Conservation (phyloP, 2,329 filamentous ascomycete species). For the Curvularia verruculosa region DNA sequence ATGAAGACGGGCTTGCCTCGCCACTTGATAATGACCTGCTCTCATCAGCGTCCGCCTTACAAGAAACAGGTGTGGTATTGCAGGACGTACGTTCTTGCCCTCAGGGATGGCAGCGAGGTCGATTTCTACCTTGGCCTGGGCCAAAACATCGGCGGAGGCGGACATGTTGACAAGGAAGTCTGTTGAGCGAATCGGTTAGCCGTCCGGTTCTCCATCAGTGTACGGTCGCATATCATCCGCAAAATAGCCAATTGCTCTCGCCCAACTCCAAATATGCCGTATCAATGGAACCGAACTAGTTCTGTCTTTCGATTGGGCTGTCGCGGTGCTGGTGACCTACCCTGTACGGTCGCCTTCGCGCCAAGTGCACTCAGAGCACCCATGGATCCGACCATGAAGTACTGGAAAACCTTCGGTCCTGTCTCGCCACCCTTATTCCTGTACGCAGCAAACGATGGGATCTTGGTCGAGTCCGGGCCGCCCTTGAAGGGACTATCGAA, state of each 20-base stretch:
- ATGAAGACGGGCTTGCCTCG: conserved; percentile 99
- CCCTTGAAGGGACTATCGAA: conserved; percentile 64
- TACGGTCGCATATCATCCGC: conserved; percentile 32
- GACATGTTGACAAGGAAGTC: conserved; percentile 99
- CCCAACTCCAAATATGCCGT: conserved; percentile 1
- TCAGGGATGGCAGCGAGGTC: conserved; percentile 91
- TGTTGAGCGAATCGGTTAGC: conserved; percentile 54
- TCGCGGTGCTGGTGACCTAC: conserved; percentile 61
- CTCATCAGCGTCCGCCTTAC: conserved; percentile 23
- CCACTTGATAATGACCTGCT: conserved; percentile 98
- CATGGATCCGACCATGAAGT: conserved; percentile 98
- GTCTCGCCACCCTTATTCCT: conserved; percentile 70
- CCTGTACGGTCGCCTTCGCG: conserved; percentile 97
- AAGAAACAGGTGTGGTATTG: not conserved
- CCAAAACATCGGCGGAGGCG: conserved; percentile 95
- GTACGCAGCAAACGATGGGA: conserved; percentile 92
- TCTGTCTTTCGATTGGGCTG: conserved; percentile 18
- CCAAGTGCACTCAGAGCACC: conserved; percentile 90
- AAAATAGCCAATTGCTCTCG: conserved; percentile 41
- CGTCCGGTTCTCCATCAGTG: conserved; percentile 32
- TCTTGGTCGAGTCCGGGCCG: conserved; percentile 63
- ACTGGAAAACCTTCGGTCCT: conserved; percentile 86
- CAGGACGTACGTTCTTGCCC: conserved; percentile 90
- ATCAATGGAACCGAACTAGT: conserved; percentile 2
- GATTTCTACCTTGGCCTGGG: conserved; percentile 99